Evolutionary conservation across 805 yeast genomes (phyloP).

Genomic region (Lachancea thermotolerans): DNA sequence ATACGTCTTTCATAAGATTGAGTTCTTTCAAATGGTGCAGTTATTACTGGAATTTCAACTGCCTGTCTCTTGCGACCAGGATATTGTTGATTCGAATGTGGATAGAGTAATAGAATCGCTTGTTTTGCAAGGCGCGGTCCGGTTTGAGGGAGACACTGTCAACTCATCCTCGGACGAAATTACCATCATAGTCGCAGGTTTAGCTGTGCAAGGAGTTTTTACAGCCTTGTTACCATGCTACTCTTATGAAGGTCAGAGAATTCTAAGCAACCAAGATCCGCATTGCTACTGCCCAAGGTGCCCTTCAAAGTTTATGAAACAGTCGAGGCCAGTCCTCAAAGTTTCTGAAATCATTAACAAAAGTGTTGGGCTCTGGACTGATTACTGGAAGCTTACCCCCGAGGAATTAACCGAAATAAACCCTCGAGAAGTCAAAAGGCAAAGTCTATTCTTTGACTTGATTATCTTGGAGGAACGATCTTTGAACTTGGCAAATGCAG

Average conservation of each 20-base stretch:
- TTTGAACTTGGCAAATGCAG: conserved; percentile 58
- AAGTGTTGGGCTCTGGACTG: conserved; percentile 50
- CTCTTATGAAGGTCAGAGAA: conserved; percentile 15
- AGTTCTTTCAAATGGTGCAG: conserved; percentile 48
- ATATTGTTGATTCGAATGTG: conserved; percentile 43
- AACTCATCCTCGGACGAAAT: conserved; percentile 28
- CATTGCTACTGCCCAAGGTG: conserved; percentile 15
- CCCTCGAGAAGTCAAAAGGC: conserved; percentile 51
- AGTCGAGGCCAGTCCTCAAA: conserved; percentile 20
- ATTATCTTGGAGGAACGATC: conserved; percentile 65
- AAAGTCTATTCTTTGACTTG: conserved; percentile 70
- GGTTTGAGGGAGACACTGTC: conserved; percentile 30
- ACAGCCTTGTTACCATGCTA: conserved; percentile 32
- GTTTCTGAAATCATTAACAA: conserved; percentile 32
- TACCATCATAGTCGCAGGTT: conserved; percentile 31
- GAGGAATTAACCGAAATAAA: conserved; percentile 48
- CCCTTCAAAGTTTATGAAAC: conserved; percentile 3
- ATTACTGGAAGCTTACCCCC: conserved; percentile 55
- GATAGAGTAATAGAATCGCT: conserved; percentile 42
- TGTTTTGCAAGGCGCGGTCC: conserved; percentile 37
- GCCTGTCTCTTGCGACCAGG: conserved; percentile 43
- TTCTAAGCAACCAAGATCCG: conserved; percentile 6
- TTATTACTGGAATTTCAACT: conserved; percentile 44
- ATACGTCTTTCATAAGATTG: conserved; percentile 41
- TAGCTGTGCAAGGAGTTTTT: conserved; percentile 32